These are phyloP conservation scores for Grosmannia penicillata DNA, from an alignment of 2,329 filamentous ascomycete species.

Conservation along the genomic window DNA sequence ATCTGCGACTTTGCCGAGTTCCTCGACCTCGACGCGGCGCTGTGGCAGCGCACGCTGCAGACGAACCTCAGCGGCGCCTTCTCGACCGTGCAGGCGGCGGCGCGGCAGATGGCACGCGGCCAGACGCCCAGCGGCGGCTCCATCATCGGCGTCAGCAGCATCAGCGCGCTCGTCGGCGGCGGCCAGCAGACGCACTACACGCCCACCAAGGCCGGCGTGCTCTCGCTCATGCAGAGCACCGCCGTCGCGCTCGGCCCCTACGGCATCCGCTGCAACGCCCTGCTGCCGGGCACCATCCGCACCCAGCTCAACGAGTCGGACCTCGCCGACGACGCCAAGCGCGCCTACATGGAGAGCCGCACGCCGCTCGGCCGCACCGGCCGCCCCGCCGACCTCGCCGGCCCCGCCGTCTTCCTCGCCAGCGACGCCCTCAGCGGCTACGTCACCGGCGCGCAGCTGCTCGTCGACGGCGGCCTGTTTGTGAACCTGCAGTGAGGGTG, in stretches of 20 bases:
- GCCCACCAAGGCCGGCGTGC: slow-evolving; percentile 55
- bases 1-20: slow-evolving; percentile 84
- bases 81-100: slow-evolving; percentile 73
- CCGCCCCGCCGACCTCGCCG: slow-evolving; percentile 47
- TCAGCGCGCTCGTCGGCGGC: slow-evolving; percentile 48
- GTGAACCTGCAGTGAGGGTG: slow-evolving; percentile 45
- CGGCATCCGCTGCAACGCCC: slow-evolving; percentile 52
- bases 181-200: slow-evolving; percentile 57
- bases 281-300: slow-evolving; percentile 54
- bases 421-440: slow-evolving; percentile 49
- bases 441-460: slow-evolving; percentile 52
- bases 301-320: slow-evolving; percentile 59
- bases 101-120: slow-evolving; percentile 57
- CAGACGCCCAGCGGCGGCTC: slow-evolving; percentile 55
- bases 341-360: slow-evolving; percentile 49
- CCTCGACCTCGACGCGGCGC: slow-evolving; percentile 53
- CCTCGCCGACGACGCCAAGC: slow-evolving; percentile 47
- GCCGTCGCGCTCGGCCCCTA: slow-evolving; percentile 53
- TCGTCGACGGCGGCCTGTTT: slow-evolving; percentile 62
- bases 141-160: slow-evolving; percentile 38
- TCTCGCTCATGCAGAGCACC: slow-evolving; percentile 54
- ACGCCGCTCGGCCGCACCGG: slow-evolving; percentile 52
- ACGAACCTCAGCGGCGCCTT: slow-evolving; percentile 86
- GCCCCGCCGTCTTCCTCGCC: slow-evolving; percentile 57
- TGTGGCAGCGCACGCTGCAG: slow-evolving; percentile 56